Conservation (phyloP, 2,329 filamentous ascomycete genomes). For the Fusarium dlaminii region DNA sequence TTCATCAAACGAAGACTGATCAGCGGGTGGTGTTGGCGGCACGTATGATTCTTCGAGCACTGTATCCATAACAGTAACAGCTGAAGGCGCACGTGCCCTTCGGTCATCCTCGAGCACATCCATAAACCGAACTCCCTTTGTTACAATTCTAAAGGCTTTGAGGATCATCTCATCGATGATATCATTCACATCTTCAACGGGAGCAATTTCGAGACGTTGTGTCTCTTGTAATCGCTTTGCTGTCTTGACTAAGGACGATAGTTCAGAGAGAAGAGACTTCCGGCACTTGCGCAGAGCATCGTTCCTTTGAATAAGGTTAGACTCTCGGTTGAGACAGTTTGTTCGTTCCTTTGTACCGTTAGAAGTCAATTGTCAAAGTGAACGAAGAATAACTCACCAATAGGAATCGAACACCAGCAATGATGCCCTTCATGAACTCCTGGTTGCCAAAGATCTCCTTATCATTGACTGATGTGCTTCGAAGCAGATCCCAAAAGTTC, state of each 20-base stretch:
- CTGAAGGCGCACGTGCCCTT: constrained; percentile 58
- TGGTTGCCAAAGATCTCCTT: constrained; percentile 85
- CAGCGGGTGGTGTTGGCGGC: constrained; percentile 71
- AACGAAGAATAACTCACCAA: constrained; percentile 69
- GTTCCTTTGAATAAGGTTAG: constrained; percentile 76
- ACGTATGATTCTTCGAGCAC: constrained; percentile 66
- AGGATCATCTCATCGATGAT: constrained; percentile 92
- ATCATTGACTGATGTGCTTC: constrained; percentile 79
- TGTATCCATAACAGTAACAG: constrained; percentile 69
- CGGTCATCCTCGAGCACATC: constrained; percentile 81
- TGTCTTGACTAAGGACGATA: constrained; percentile 88
- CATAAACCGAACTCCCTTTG: constrained; percentile 86
- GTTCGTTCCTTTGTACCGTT: constrained; percentile 75
- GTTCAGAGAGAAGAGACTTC: constrained; percentile 87
- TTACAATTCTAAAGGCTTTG: constrained; percentile 94
- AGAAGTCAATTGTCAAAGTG: background rate
- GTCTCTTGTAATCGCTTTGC: constrained; percentile 85
- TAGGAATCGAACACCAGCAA: constrained; percentile 90
- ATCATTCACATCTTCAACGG: constrained; percentile 71
- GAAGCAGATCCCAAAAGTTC: constrained; percentile 90
- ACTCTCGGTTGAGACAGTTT: constrained; percentile 86
- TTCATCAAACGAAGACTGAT: constrained; percentile 61
- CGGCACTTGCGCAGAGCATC: constrained; percentile 81
- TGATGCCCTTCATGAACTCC: constrained; percentile 93
- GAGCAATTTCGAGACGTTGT: constrained; percentile 60